phyloP scores from a whole-genome alignment of 2,329 filamentous ascomycete species.

The Fulvia fulva region DNA sequence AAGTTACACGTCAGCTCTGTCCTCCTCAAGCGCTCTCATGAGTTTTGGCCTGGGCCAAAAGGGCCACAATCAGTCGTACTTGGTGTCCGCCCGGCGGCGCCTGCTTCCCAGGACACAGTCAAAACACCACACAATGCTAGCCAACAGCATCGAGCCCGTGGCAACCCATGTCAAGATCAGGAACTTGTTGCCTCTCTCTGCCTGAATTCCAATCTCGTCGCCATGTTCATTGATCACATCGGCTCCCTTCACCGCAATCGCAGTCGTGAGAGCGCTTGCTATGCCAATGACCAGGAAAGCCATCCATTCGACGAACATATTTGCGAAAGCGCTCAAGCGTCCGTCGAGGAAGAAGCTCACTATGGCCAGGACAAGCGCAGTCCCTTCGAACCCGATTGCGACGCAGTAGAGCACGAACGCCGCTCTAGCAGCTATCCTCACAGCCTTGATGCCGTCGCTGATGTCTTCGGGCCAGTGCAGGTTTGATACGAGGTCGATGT shows the following conservation, averaged over 20 bases:
- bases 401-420: conserved; percentile 59
- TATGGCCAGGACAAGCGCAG: conserved; percentile 47
- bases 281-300: conserved; percentile 60
- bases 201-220: conserved; percentile 47
- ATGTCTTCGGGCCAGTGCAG: conserved; percentile 57
- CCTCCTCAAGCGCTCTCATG: too few relatives aligned
- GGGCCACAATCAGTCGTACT: background rate
- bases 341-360: conserved; percentile 44
- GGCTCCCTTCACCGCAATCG: conserved; percentile 53
- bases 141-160: conserved; percentile 34
- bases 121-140: conserved; percentile 27
- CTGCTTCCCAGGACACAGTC: conserved; percentile 21
- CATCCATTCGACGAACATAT: conserved; percentile 48
- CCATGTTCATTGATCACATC: conserved; percentile 53
- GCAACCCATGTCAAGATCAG: conserved; percentile 58
- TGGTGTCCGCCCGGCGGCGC: background rate
- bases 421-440: conserved; percentile 49
- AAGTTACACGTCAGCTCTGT: too few relatives aligned
- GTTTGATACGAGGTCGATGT: conserved; percentile 46
- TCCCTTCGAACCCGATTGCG: conserved; percentile 50
- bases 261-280: conserved; percentile 70
- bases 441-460: conserved; percentile 49
- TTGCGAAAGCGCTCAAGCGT: conserved; percentile 46
- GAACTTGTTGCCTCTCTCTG: conserved; percentile 52
- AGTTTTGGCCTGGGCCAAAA: too few relatives aligned